phyloP scores from a whole-genome alignment of 345 rosid species.

The Arabis alpina region DNA sequence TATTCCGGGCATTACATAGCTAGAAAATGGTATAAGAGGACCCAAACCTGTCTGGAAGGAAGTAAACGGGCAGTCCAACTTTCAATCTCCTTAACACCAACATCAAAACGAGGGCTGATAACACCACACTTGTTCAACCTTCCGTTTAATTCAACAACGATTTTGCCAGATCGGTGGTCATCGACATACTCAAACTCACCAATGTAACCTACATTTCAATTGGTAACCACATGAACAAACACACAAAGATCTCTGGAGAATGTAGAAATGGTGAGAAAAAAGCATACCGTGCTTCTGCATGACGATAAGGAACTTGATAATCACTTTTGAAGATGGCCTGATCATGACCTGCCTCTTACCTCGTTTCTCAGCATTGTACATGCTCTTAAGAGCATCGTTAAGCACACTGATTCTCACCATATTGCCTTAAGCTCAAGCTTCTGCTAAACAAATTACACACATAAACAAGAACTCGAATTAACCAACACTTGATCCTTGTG shows the following conservation, averaged over 20 bases:
- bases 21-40: background rate
- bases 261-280: too few species aligned
- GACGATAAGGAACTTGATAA: conserved; percentile 46
- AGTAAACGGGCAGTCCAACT: conserved; percentile 63
- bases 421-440: conserved; percentile 26
- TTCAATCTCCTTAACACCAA: conserved; percentile 62
- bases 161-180: conserved; percentile 57
- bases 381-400: conserved; percentile 47
- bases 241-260: background rate
- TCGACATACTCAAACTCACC: conserved; percentile 63
- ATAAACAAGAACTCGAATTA: background rate
- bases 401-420: conserved; percentile 47
- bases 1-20: background rate
- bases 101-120: conserved; percentile 60
- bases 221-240: background rate
- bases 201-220: conserved; percentile 42
- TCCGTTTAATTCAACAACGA: conserved; percentile 61
- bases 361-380: conserved; percentile 45
- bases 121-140: conserved; percentile 62
- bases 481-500: too few species aligned
- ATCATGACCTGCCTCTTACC: conserved; percentile 49
- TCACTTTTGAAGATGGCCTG: conserved; percentile 44
- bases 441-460: background rate
- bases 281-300: conserved; percentile 51
- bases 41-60: conserved; percentile 55